phyloP scores from a whole-genome alignment of 257 asterid species.

The Ilex aquifolium region DNA sequence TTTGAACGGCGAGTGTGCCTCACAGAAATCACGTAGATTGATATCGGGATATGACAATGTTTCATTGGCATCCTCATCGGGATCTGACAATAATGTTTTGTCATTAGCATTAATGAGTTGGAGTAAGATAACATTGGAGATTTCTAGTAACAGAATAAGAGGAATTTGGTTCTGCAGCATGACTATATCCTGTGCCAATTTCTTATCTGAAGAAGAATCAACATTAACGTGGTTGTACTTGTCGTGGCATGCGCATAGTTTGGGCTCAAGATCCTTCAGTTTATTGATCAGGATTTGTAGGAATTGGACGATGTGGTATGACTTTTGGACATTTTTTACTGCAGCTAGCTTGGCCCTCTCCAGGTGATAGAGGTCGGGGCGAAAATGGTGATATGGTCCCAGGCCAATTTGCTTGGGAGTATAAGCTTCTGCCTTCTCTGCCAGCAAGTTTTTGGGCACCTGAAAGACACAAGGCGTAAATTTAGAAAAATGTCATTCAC shows the following conservation, averaged over 20 bases:
- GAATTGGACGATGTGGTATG: conserved; percentile 2
- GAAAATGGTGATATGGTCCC: conserved; percentile 42
- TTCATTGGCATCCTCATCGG: neutral
- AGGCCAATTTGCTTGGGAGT: conserved; percentile 29
- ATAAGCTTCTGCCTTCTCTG: conserved; percentile 33
- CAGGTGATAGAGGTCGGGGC: conserved; percentile 21
- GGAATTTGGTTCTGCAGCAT: conserved; percentile 56
- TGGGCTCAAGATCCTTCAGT: conserved; percentile 19
- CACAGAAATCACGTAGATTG: conserved; percentile 8
- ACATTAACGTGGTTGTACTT: neutral
- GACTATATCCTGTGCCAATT: conserved; percentile 18
- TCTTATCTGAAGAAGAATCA: neutral
- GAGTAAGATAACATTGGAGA: conserved; percentile 5
- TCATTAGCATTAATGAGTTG: too few relatives aligned
- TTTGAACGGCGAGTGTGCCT: conserved; percentile 28
- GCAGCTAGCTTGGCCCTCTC: conserved; percentile 26
- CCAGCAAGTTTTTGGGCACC: conserved; percentile 13
- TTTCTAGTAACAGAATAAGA: conserved; percentile 8
- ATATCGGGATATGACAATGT: conserved; percentile 2
- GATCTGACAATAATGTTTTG: neutral
- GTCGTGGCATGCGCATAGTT: conserved; percentile 28
- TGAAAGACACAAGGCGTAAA: conserved; percentile 14
- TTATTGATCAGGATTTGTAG: neutral
- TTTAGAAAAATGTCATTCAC: too few relatives aligned
- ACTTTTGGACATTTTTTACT: conserved; percentile 3